Evolutionary conservation across 2,329 filamentous ascomycete species (phyloP).

Genomic region (Parafenestella ontariensis): DNA sequence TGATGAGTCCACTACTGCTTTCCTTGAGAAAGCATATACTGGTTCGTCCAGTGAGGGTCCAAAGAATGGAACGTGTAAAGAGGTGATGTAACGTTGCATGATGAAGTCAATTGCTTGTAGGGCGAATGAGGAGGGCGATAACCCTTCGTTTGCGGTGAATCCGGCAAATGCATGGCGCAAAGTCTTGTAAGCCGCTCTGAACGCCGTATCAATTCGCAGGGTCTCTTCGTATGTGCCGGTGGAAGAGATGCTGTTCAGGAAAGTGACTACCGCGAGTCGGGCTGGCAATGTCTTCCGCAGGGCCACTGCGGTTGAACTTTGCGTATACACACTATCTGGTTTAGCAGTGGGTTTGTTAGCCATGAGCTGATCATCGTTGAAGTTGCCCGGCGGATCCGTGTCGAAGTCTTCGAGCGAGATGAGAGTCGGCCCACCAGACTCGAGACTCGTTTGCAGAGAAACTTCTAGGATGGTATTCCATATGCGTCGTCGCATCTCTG

Average conservation of each 20-base stretch:
- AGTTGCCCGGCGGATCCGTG: slow-evolving; percentile 48
- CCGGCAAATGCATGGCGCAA: slow-evolving; percentile 25
- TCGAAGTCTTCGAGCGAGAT: slow-evolving; percentile 47
- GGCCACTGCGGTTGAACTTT: slow-evolving; percentile 45
- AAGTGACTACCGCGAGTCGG: slow-evolving; percentile 46
- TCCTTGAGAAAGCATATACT: slow-evolving; percentile 35
- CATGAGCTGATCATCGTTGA: slow-evolving; percentile 51
- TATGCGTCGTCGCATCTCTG: slow-evolving; percentile 41
- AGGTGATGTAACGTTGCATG: slow-evolving; percentile 35
- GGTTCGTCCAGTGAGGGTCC: slow-evolving; percentile 25
- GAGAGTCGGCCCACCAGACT: slow-evolving; percentile 46
- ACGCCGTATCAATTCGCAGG: slow-evolving; percentile 29
- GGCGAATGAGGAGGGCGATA: slow-evolving; percentile 16
- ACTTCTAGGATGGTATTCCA: slow-evolving; percentile 49
- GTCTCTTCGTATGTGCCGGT: slow-evolving; percentile 37
- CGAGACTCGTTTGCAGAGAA: slow-evolving; percentile 47
- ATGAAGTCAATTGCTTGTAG: slow-evolving; percentile 33
- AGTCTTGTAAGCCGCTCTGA: slow-evolving; percentile 28
- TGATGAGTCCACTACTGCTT: slow-evolving; percentile 34
- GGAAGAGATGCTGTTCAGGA: slow-evolving; percentile 35
- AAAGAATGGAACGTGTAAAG: slow-evolving; percentile 37
- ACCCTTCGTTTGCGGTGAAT: background rate
- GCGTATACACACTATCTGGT: slow-evolving; percentile 40
- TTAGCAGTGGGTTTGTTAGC: slow-evolving; percentile 32
- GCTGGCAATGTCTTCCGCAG: slow-evolving; percentile 47